Conservation (phyloP, 208 protist genomes). For the Wallacemonas sp. region DNA sequence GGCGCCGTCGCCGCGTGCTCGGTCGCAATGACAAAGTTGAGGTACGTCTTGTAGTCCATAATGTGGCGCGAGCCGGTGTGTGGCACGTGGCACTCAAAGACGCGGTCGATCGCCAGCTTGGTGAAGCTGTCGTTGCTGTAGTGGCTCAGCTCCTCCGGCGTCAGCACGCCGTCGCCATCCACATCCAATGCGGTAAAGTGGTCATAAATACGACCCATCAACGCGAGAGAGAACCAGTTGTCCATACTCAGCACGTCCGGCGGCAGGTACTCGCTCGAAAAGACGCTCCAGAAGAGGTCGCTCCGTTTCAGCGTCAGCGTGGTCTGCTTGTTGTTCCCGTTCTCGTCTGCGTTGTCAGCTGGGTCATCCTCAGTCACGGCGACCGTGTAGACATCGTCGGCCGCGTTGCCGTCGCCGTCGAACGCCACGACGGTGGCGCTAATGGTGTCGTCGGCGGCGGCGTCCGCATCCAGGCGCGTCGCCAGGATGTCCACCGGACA, state of each 20-base stretch:
- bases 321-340: not conserved
- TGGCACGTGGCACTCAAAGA: constrained; percentile 89
- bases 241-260: constrained; percentile 70
- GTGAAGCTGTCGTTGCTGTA: constrained; percentile 90
- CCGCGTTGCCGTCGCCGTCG: constrained; percentile 60
- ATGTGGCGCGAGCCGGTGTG: constrained; percentile 67
- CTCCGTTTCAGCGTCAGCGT: constrained; percentile 45
- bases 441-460: constrained; percentile 66
- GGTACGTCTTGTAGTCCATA: constrained; percentile 93
- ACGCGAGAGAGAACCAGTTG: constrained; percentile 88
- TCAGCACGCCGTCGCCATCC: constrained; percentile 86
- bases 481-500: constrained; percentile 78
- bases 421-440: constrained; percentile 55
- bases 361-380: constrained; percentile 15
- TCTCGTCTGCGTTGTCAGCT: not conserved
- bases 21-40: constrained; percentile 93
- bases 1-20: constrained; percentile 82
- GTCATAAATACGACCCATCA: constrained; percentile 89
- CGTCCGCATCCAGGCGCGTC: constrained; percentile 27
- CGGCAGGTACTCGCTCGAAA: constrained; percentile 64
- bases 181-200: constrained; percentile 86
- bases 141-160: constrained; percentile 65
- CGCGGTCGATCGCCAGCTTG: constrained; percentile 72
- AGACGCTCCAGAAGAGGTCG: constrained; percentile 76
- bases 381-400: constrained; percentile 72